Conservation (phyloP, 805 yeast species). For the Metschnikowia hibisci region DNA sequence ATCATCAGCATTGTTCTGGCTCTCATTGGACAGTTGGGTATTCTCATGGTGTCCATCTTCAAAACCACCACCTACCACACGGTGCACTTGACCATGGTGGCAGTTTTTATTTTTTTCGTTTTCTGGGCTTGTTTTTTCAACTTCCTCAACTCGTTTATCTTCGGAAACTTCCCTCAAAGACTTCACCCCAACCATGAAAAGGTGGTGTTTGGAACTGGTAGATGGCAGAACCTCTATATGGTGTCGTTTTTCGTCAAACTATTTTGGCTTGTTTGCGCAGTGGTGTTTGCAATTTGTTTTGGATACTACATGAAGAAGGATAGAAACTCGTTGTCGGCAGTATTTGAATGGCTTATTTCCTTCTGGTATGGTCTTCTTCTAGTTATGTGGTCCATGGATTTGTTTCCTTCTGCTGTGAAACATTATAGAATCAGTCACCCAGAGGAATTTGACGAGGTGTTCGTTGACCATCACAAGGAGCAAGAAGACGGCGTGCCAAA, state of each 20-base stretch:
- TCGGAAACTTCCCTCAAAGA: slow-evolving; percentile 35
- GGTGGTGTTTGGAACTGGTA: slow-evolving; percentile 35
- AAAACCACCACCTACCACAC: slow-evolving; percentile 54
- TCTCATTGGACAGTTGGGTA: slow-evolving; percentile 63
- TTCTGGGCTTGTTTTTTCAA: slow-evolving; percentile 47
- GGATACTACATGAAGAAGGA: slow-evolving; percentile 41
- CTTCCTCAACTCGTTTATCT: slow-evolving; percentile 35
- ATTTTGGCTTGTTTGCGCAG: slow-evolving; percentile 64
- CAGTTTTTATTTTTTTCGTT: slow-evolving; percentile 63
- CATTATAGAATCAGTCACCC: slow-evolving; percentile 30
- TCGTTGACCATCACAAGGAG: slow-evolving; percentile 20
- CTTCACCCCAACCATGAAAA: slow-evolving; percentile 38
- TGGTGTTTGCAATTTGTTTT: slow-evolving; percentile 65
- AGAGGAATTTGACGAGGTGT: slow-evolving; percentile 19
- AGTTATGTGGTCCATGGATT: slow-evolving; percentile 61
- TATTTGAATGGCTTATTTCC: slow-evolving; percentile 83
- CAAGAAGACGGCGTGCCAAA: not conserved
- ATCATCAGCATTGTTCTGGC: slow-evolving; percentile 44
- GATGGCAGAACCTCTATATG: slow-evolving; percentile 40
- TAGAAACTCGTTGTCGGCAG: slow-evolving; percentile 48
- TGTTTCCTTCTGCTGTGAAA: slow-evolving; percentile 55
- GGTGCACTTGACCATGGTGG: slow-evolving; percentile 70
- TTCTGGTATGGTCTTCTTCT: slow-evolving; percentile 77
- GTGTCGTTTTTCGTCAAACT: slow-evolving; percentile 52
- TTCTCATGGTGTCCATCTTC: slow-evolving; percentile 70